phyloP scores from a whole-genome alignment of 1,284 basidiomycete species.

The Puccinia hordei region DNA sequence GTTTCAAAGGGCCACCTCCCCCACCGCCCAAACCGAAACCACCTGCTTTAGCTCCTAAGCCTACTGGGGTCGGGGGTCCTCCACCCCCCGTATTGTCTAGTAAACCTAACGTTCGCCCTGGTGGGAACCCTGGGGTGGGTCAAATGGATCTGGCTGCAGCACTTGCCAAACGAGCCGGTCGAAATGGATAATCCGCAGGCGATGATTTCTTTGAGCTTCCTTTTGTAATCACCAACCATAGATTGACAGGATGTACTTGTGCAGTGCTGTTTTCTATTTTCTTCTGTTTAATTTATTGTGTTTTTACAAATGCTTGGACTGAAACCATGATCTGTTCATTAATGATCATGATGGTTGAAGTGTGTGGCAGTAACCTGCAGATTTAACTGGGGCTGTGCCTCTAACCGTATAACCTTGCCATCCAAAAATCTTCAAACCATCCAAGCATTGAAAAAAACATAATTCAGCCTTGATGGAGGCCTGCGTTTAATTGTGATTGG shows the following conservation, averaged over 20 bases:
- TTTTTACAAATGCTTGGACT: not conserved
- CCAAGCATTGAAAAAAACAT: too few species aligned
- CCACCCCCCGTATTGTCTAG: slow-evolving; percentile 62
- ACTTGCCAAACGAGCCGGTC: slow-evolving; percentile 52
- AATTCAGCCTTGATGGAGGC: too few species aligned
- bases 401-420: too few species aligned
- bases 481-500: not conserved
- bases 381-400: too few species aligned
- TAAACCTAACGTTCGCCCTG: slow-evolving; percentile 67
- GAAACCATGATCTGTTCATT: not conserved
- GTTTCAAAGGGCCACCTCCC: slow-evolving; percentile 54
- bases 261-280: not conserved
- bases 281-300: not conserved
- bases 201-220: not conserved
- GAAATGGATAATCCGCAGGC: slow-evolving; percentile 11
- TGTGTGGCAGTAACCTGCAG: too few species aligned
- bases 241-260: slow-evolving; percentile 3
- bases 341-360: too few species aligned
- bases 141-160: slow-evolving; percentile 78
- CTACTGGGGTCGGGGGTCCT: slow-evolving; percentile 53
- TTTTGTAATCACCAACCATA: not conserved
- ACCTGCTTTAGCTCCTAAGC: slow-evolving; percentile 62
- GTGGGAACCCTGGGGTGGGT: slow-evolving; percentile 64
- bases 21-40: slow-evolving; percentile 62
- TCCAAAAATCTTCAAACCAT: too few species aligned